Base-by-base conservation (phyloP, 1,284 basidiomycete genomes). In the Ganoderma leucocontextum region DNA sequence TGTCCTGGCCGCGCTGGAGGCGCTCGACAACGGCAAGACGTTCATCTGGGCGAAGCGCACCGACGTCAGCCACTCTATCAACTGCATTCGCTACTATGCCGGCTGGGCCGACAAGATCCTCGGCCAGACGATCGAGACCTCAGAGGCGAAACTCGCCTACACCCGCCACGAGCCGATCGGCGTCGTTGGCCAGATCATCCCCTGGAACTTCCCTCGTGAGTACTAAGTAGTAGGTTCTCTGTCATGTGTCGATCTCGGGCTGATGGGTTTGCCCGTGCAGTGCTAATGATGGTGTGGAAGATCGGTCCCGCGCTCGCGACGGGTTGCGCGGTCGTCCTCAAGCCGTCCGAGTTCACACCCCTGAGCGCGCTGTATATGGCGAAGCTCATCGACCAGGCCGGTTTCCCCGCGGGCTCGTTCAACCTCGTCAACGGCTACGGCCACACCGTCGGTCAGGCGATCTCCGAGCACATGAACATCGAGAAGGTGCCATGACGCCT, bases 141-240 rank as follows among this genome's bases (percentile, higher is more conserved):
- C 85, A 70, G 87, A 93, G 75, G 81, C 76, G 64, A 95, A 94
- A 80, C 83, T 96, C 67, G 86, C 85, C 4, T 96, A 95, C 82
- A 94, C 94, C 19, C 87, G 91, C 38, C 95, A 98, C 79, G 97
- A 99, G 81, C 96, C 97, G 17, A 92, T 98, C 75, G 97, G 97
- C 74, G 96, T 98, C 68, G 88, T 91, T 29, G 87, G 93, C 60
- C 93, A 95, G 82, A 96, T 96, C 79, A 95, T 95, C 74, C 92
- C 92, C 25, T 94, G 93, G 87, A 91, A 90, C 80, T 91, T 90
- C 80, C 89, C 89, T 72, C 78, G 89, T 90, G 76, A 69, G 87
- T 77, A 29, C 29, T 29, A 29, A 29, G 29, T 29, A 29, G 29
- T 29, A 2, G 29, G 1, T 29, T 29, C 29, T 29, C 29, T 29